Evolutionary conservation across 2,329 filamentous ascomycete species (phyloP), one percentile per base, ranked within the genome.

Genomic region (Cercospora brassicicola): DNA sequence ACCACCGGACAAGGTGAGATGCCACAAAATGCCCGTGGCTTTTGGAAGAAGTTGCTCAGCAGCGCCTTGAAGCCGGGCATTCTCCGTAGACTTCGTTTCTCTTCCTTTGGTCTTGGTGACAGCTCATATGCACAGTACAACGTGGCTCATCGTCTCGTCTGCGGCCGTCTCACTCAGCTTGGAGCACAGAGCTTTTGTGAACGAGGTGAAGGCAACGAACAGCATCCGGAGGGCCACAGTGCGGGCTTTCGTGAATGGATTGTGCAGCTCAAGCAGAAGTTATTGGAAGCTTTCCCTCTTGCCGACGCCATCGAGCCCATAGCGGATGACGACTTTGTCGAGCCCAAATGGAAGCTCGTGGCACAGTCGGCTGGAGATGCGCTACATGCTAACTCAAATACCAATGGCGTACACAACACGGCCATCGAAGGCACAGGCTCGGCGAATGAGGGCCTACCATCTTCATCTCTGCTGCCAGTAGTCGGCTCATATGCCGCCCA

Each of bases 1-100:
- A 99, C 95, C 0, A 97, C 95, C 0, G 95, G 95, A 4, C 94
- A 99, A 81, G 95, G 95, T 5, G 94, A 98, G 72, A 86, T 98
- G 77, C 95, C 95, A 2, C 87, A 88, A 65, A 98, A 98, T 83
- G 89, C 91, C 2, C 85, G 88, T 53, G 82, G 82, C 1, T 94
- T 99, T 77, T 99, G 95, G 95, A 93, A 88, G 77, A 91, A 88
- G 68, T 84, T 99, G 42, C 84, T 96, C 18, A 87, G 92, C 72
- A 93, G 91, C 79, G 92, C 88, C 73, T 85, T 99, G 30, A 87
- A 90, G 11, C 84, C 89, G 2, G 87, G 86, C 15, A 94, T 90
- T 74, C 82, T 99, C 45, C 77, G 83, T 42, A 84, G 86, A 36
- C 82, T 96, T 69, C 85, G 83, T 1, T 98, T 96, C 80, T 90